Base-by-base conservation (phyloP, 2,329 filamentous ascomycete species). In the Neonectria magnoliae region DNA sequence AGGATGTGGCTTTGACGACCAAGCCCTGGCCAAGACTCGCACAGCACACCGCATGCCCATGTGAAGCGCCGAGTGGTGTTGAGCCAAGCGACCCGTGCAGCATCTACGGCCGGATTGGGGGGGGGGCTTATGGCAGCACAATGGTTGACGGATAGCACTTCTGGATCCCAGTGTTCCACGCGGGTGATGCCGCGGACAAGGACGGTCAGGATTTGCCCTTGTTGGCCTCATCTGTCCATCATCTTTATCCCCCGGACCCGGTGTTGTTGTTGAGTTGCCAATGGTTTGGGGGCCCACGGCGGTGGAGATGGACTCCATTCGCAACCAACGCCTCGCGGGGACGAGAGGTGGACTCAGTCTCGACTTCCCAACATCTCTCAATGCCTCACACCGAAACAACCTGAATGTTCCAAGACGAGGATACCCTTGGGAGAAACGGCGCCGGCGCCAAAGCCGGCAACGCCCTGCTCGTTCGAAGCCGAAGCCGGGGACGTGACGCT, bases 61-160 rank as follows among this genome's bases (percentile, higher is more conserved):
- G 42, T 18, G 56, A 52, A 48, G 45, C 36, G 20, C 33, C 20
- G 44, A 50, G 45, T 31, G 16, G 29, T 11, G 25, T 33, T 36
- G 45, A 27, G 36, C 38, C 59, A 62, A 31, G 63, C 20, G 45
- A 18, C 22, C 25, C 50, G 52, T 65, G 55, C 22, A 53, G 54
- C 60, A 56, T 41, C 50, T 36, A 56, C 44, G 36, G 44, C 60
- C 59, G 51, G 38, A 63, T 56, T 33, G 52, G 44, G 50, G 57
- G 42, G 52, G 44, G 50, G 57, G 47, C 58, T 25, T 5, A 48
- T 62, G 57, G 41, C 51, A 29, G 31, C 44, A 22, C n/a, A 47
- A 8, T 4, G 36, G 36, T 38, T n/a, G 14, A 38, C 13, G 14
- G n/a, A 51, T 51, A n/a, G 27, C n/a, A 16, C 18, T 51, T 51